A percentile compares a stretch with the other conserved stretches of the same genome.
Evolutionary conservation across 2,329 filamentous ascomycete species (phyloP).

Genomic region (Ophiostoma ips): DNA sequence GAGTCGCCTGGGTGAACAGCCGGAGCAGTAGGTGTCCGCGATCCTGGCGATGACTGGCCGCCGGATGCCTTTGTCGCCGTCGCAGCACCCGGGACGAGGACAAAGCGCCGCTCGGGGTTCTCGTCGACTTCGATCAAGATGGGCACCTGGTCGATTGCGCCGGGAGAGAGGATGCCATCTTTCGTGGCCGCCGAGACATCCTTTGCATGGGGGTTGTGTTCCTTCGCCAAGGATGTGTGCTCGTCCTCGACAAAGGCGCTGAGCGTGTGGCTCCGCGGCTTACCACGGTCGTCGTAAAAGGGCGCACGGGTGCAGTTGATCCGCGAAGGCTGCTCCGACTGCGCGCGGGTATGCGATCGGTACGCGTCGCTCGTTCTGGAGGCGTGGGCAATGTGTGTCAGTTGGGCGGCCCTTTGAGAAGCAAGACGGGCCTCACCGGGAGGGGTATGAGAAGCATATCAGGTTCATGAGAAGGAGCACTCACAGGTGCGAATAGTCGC

Average conservation of each 20-base stretch:
- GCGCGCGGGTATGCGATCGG: constrained; percentile 2
- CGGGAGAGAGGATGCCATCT: constrained; percentile 36
- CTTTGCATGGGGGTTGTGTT: constrained; percentile 30
- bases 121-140: constrained; percentile 50
- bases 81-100: constrained; percentile 33
- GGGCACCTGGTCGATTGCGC: constrained; percentile 53
- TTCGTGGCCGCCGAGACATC: constrained; percentile 19
- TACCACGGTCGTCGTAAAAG: not conserved
- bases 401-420: not conserved
- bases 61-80: not conserved
- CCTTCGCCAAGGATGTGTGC: constrained; percentile 44
- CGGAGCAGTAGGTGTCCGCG: not conserved
- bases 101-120: constrained; percentile 52
- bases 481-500: constrained; percentile 6
- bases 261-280: constrained; percentile 33
- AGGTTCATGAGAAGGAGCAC: not conserved
- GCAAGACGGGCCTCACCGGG: too few species aligned
- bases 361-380: not conserved
- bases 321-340: constrained; percentile 3
- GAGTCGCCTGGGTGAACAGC: not conserved
- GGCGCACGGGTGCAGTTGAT: not conserved
- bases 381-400: not conserved
- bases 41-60: not conserved
- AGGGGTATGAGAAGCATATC: constrained; percentile 8
- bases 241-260: constrained; percentile 59